These are phyloP conservation scores for Diversispora eburnea DNA, from an alignment of 192 early-diverging fungal genomes.

Conservation along the genomic window DNA sequence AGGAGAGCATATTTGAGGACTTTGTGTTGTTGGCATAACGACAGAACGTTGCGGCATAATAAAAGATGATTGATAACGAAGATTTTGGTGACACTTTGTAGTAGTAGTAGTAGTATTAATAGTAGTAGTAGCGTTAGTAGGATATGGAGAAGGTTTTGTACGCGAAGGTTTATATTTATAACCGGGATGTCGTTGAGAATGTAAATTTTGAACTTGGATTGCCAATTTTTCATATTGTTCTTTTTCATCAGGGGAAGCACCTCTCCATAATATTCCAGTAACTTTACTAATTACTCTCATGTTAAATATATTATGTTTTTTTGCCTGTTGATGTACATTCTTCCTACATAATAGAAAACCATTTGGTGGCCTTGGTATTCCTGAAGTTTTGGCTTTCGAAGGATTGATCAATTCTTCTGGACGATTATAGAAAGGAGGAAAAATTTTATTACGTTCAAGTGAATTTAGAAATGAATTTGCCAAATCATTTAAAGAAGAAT, in stretches of 20 bases:
- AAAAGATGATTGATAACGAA: background rate
- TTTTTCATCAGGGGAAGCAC: background rate
- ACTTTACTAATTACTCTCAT: slow-evolving; percentile 16
- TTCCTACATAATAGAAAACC: slow-evolving; percentile 12
- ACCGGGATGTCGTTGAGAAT: background rate
- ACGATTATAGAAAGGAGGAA: background rate
- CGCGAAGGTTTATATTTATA: slow-evolving; percentile 9
- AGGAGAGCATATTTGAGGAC: background rate
- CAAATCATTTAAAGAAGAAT: background rate
- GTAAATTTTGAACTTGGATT: background rate
- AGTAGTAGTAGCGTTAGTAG: background rate
- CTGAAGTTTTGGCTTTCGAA: background rate
- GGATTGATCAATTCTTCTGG: slow-evolving; percentile 9
- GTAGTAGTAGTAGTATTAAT: too few relatives aligned
- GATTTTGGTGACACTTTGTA: background rate
- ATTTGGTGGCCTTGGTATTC: background rate
- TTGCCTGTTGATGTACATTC: slow-evolving; percentile 4
- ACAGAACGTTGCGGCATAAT: background rate
- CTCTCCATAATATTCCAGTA: background rate
- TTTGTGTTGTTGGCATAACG: too few relatives aligned
- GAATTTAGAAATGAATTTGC: background rate
- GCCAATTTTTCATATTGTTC: slow-evolving; percentile 3
- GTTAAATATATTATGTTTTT: background rate
- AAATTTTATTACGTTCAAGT: background rate
- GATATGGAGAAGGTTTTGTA: background rate